These are phyloP conservation scores for Rhodofomes roseus DNA, from an alignment of 1,284 basidiomycete genomes.

Conservation along the genomic window DNA sequence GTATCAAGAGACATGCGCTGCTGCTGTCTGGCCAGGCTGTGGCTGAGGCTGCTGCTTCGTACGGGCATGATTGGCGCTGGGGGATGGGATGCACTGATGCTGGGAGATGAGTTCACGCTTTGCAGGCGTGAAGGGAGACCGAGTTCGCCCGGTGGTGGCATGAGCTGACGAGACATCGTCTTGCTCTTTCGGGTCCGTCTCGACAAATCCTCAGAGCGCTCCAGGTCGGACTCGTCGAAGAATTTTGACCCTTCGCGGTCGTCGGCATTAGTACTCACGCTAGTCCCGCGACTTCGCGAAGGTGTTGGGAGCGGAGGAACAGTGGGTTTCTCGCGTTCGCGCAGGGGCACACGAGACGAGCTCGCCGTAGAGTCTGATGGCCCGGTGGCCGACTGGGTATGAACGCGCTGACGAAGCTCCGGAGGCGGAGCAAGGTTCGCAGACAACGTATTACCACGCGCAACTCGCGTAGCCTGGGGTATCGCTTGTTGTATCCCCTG, in stretches of 20 bases:
- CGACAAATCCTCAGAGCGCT: slow-evolving; percentile 41
- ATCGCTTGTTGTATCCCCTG: slow-evolving; percentile 29
- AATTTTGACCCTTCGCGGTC: slow-evolving; percentile 34
- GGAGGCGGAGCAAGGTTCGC: slow-evolving; percentile 16
- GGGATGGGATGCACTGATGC: slow-evolving; percentile 33
- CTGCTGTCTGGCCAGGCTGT: slow-evolving; percentile 21
- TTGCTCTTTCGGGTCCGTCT: slow-evolving; percentile 25
- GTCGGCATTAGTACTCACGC: slow-evolving; percentile 44
- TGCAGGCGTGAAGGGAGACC: slow-evolving; percentile 50
- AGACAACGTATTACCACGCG: slow-evolving; percentile 23
- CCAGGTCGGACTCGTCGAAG: slow-evolving; percentile 50
- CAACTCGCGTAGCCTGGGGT: slow-evolving; percentile 32
- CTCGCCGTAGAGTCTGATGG: not conserved
- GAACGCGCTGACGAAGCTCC: slow-evolving; percentile 9
- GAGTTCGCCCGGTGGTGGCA: slow-evolving; percentile 47
- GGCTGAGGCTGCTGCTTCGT: slow-evolving; percentile 34
- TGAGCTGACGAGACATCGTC: slow-evolving; percentile 16
- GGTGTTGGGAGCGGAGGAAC: slow-evolving; percentile 28
- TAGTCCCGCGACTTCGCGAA: slow-evolving; percentile 49
- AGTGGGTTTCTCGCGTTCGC: slow-evolving; percentile 28
- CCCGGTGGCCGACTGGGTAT: not conserved
- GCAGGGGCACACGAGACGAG: slow-evolving; percentile 25
- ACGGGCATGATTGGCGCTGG: slow-evolving; percentile 28
- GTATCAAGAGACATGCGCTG: slow-evolving; percentile 30
- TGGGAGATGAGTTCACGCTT: slow-evolving; percentile 38